A percentile compares a stretch with the other conserved stretches of the same genome.
These are phyloP conservation scores for Aspergillus sparsus DNA, from an alignment of 495 filamentous ascomycete species.

Conservation along the genomic window DNA sequence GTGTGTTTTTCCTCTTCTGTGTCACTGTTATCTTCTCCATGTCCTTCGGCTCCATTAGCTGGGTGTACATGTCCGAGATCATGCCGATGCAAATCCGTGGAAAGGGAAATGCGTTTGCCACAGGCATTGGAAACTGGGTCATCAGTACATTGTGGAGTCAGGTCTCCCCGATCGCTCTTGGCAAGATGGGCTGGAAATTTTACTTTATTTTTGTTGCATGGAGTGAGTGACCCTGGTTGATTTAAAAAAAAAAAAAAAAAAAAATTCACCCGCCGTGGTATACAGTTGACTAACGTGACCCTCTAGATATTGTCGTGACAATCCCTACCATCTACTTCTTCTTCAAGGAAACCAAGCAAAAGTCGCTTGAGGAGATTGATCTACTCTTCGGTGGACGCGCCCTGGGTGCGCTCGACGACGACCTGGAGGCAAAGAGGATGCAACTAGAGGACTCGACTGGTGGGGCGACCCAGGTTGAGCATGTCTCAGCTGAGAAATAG, in stretches of 20 bases:
- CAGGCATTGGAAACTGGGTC: constrained; percentile 52
- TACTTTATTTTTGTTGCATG: constrained; percentile 49
- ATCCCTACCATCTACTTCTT: constrained; percentile 50
- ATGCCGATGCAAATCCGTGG: constrained; percentile 55
- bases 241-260: too few species aligned
- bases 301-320: constrained; percentile 34
- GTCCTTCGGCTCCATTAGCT: constrained; percentile 49
- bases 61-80: constrained; percentile 53
- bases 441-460: neutral
- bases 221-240: constrained; percentile 27
- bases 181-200: constrained; percentile 44
- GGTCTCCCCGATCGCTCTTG: constrained; percentile 49
- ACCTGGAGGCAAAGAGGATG: neutral
- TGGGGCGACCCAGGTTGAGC: constrained; percentile 1
- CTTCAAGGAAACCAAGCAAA: constrained; percentile 57
- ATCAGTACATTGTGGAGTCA: constrained; percentile 52
- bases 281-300: neutral
- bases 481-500: neutral
- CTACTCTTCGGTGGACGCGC: constrained; percentile 52
- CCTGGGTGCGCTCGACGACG: constrained; percentile 34
- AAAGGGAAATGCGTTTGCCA: constrained; percentile 48
- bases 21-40: constrained; percentile 49
- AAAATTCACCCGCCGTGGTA: neutral
- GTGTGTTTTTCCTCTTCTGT: constrained; percentile 52
- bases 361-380: constrained; percentile 58